phyloP scores from a whole-genome alignment of 345 rosid species.

The Microthlaspi erraticum region DNA sequence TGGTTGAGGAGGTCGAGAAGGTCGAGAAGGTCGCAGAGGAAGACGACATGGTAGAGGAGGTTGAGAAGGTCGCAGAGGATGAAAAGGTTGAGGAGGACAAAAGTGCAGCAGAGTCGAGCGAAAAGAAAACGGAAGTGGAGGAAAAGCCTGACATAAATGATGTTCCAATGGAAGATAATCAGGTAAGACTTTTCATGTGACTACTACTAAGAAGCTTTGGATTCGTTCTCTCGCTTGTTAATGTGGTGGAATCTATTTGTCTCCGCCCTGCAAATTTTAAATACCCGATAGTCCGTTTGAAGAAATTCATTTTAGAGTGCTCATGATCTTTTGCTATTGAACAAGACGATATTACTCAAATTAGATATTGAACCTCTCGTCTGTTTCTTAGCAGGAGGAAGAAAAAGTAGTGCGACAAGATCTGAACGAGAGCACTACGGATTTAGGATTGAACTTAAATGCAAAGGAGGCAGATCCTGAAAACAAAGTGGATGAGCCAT shows the following conservation, averaged over 20 bases:
- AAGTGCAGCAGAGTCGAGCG: slow-evolving; percentile 45
- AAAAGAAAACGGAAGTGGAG: slow-evolving; percentile 48
- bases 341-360: background rate
- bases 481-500: slow-evolving; percentile 41
- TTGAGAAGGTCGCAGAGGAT: slow-evolving; percentile 46
- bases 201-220: background rate
- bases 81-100: slow-evolving; percentile 44
- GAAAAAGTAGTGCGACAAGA: slow-evolving; percentile 73
- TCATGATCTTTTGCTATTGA: background rate
- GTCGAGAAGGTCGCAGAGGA: too few relatives aligned
- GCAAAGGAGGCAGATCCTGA: slow-evolving; percentile 55
- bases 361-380: slow-evolving; percentile 25
- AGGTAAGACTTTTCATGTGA: slow-evolving; percentile 51
- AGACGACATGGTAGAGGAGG: slow-evolving; percentile 52
- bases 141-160: slow-evolving; percentile 88
- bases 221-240: background rate
- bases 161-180: slow-evolving; percentile 66
- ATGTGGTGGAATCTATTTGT: background rate
- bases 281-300: background rate
- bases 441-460: slow-evolving; percentile 69
- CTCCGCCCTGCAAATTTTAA: background rate
- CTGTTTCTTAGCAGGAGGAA: slow-evolving; percentile 54
- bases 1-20: too few relatives aligned
- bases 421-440: slow-evolving; percentile 83
- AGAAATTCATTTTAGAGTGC: slow-evolving; percentile 3